phyloP scores from a whole-genome alignment of 345 rosid genomes.

The Euphorbia peplus region DNA sequence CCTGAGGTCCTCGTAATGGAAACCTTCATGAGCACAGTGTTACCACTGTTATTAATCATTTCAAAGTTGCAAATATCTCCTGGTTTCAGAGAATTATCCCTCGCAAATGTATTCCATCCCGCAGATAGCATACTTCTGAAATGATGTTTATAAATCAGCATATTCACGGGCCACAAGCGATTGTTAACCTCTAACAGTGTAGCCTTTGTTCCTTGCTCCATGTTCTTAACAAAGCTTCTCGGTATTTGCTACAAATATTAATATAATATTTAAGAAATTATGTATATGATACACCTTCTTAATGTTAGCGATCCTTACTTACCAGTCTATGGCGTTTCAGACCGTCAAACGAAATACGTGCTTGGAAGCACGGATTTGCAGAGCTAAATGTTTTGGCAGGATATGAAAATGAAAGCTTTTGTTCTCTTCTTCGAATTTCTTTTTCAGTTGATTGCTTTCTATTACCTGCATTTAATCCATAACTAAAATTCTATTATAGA shows the following conservation, averaged over 20 bases:
- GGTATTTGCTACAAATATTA: not conserved
- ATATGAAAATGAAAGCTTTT: not conserved
- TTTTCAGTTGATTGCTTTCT: not conserved
- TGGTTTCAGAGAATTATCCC: not conserved
- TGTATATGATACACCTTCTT: no score
- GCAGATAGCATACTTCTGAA: not conserved
- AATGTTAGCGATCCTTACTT: no score
- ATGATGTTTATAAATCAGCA: not conserved
- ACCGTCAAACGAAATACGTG: no score
- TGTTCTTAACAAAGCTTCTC: not conserved
- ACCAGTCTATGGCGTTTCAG: no score
- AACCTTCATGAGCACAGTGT: no score
- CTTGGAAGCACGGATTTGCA: not conserved
- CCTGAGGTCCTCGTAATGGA: no score
- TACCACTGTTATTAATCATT: not conserved
- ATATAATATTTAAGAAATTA: no score
- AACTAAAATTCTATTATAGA: no score
- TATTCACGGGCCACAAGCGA: not conserved
- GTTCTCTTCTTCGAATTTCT: not conserved
- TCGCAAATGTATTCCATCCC: not conserved
- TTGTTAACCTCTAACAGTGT: not conserved
- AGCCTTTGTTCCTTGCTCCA: not conserved
- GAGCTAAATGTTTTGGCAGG: not conserved
- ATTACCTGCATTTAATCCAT: no score
- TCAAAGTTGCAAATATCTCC: conserved; percentile 5